These are phyloP conservation scores for Amphirosellinia nigrospora DNA, from an alignment of 495 filamentous ascomycete genomes.

Conservation along the genomic window DNA sequence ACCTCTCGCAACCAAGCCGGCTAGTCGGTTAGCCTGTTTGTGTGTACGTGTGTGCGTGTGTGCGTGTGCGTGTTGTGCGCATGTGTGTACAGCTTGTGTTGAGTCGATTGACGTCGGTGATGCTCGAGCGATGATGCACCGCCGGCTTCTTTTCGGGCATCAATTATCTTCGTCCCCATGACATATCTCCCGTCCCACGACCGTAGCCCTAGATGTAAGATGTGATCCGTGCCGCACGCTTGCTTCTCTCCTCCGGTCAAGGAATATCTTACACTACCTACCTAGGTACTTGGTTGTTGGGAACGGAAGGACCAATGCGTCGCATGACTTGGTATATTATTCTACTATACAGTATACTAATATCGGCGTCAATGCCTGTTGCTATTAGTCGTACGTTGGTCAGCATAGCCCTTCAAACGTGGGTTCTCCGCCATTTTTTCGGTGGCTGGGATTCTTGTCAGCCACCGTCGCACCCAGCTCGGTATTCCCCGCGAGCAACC, in stretches of 20 bases:
- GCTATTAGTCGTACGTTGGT: conserved; percentile 24
- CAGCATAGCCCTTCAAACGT: conserved; percentile 13
- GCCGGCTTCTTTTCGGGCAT: conserved; percentile 24
- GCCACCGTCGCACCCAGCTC: conserved; percentile 18
- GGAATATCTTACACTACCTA: conserved; percentile 1
- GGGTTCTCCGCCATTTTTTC: conserved; percentile 7
- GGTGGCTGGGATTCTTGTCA: conserved; percentile 27
- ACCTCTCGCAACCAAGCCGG: neutral
- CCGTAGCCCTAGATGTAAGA: neutral
- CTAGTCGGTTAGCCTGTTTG: neutral
- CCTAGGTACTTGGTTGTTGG: conserved; percentile 16
- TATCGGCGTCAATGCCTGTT: conserved; percentile 22
- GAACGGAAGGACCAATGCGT: conserved; percentile 15
- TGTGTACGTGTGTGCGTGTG: too few relatives aligned
- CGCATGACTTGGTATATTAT: conserved; percentile 18
- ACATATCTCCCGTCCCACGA: conserved; percentile 23
- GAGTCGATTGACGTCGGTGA: conserved; percentile 1
- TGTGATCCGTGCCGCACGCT: conserved; percentile 19
- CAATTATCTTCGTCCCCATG: conserved; percentile 26
- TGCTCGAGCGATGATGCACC: conserved; percentile 19
- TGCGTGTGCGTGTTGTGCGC: too few relatives aligned
- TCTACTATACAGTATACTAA: conserved; percentile 18
- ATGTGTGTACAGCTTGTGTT: neutral
- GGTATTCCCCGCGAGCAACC: neutral
- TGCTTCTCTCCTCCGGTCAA: conserved; percentile 13